Evolutionary conservation across 305 asterid genomes (phyloP).

Genomic region (Fraxinus greggii): DNA sequence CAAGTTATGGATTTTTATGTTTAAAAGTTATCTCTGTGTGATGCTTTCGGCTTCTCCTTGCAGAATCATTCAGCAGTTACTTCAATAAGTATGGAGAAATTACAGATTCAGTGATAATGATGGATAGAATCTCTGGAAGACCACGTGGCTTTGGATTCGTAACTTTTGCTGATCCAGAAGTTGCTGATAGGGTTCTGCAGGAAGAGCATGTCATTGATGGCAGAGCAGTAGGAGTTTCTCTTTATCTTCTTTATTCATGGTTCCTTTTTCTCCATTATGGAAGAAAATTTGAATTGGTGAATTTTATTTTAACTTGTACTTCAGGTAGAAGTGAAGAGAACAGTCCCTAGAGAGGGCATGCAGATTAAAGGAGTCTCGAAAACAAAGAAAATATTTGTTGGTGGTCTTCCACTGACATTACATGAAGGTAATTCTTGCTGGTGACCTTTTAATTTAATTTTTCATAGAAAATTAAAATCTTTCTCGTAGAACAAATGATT

Average conservation of each 20-base stretch:
- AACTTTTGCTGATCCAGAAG: conserved; percentile 70
- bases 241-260: background rate
- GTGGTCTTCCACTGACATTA: conserved; percentile 75
- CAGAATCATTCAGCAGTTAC: conserved; percentile 76
- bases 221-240: conserved; percentile 52
- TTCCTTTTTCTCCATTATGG: background rate
- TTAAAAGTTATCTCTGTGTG: conserved; percentile 5
- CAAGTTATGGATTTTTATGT: background rate
- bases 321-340: conserved; percentile 94
- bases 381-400: conserved; percentile 87
- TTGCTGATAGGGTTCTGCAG: conserved; percentile 70
- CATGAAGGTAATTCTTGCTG: conserved; percentile 56
- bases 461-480: background rate
- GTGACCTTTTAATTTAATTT: background rate
- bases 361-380: conserved; percentile 64
- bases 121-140: conserved; percentile 74
- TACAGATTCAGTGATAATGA: conserved; percentile 77
- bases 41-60: conserved; percentile 26
- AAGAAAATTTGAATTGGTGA: background rate
- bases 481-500: conserved; percentile 5
- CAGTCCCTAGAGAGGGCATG: conserved; percentile 83
- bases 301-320: conserved; percentile 15
- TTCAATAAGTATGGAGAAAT: conserved; percentile 83
- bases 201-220: conserved; percentile 84
- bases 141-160: conserved; percentile 90